Percentiles rank a stretch among this genome's conserved stretches.
Conservation (phyloP, 495 filamentous ascomycete genomes). For the Tuber umbilicatum region DNA sequence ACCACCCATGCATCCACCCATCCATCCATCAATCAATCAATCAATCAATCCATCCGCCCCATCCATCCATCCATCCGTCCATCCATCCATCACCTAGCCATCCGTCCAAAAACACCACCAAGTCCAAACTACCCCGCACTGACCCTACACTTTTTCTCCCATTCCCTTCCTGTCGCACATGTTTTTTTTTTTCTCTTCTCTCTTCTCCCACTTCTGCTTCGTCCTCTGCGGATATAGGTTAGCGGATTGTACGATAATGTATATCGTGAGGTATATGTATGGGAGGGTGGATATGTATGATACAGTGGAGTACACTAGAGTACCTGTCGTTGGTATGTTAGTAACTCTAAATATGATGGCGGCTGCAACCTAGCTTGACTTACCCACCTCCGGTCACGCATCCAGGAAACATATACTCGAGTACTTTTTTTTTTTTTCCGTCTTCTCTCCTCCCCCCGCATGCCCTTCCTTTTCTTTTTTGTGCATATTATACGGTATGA, state of each 20-base stretch:
- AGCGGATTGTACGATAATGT: not conserved
- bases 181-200: constrained; percentile 44
- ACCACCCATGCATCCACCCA: not conserved
- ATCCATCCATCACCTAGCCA: not conserved
- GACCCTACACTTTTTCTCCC: constrained; percentile 8
- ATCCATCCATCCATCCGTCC: not conserved
- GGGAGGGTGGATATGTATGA: not conserved
- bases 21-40: not conserved
- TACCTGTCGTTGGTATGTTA: not conserved
- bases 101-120: not conserved
- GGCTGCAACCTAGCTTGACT: not conserved
- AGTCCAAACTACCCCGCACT: constrained; percentile 31
- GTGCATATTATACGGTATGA: not conserved
- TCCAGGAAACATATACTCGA: not conserved
- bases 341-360: too few species aligned
- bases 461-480: not conserved
- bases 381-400: not conserved
- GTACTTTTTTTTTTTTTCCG: not conserved
- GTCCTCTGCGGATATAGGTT: not conserved
- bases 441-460: not conserved
- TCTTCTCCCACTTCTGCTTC: constrained; percentile 42
- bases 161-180: constrained; percentile 34
- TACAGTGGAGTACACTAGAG: not conserved
- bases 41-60: not conserved
- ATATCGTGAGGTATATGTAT: not conserved